Conservation (phyloP, 1,139 yeast genomes). For the Yamadazyma trypodendri region DNA sequence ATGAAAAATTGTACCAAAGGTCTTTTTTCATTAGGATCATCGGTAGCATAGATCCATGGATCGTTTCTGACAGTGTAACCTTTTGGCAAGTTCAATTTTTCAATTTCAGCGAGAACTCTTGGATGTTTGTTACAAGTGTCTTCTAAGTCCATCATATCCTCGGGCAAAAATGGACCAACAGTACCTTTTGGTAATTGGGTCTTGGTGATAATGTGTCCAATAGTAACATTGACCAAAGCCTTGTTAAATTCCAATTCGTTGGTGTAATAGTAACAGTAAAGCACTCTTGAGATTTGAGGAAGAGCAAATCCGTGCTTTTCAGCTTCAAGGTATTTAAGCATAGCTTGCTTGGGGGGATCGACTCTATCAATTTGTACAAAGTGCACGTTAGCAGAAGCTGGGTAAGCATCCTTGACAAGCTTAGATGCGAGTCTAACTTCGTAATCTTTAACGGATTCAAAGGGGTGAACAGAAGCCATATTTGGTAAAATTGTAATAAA, state of each 20-base stretch:
- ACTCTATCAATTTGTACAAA: conserved; percentile 70
- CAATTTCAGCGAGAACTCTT: conserved; percentile 57
- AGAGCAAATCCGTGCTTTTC: conserved; percentile 59
- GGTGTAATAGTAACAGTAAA: conserved; percentile 67
- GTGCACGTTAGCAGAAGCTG: conserved; percentile 53
- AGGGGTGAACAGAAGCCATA: conserved; percentile 43
- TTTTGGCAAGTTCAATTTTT: conserved; percentile 59
- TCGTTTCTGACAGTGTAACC: conserved; percentile 62
- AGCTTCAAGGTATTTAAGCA: conserved; percentile 68
- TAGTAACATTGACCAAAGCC: conserved; percentile 67
- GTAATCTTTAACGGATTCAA: conserved; percentile 65
- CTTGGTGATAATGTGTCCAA: conserved; percentile 62
- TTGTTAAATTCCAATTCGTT: conserved; percentile 60
- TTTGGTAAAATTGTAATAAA: not conserved
- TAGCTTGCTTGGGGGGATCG: conserved; percentile 80
- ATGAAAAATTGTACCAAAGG: conserved; percentile 73
- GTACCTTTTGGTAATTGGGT: conserved; percentile 58
- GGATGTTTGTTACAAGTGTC: conserved; percentile 55
- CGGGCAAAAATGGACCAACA: conserved; percentile 74
- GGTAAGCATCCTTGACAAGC: conserved; percentile 58
- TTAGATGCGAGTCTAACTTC: conserved; percentile 67
- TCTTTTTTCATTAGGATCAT: conserved; percentile 56
- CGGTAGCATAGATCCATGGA: conserved; percentile 91
- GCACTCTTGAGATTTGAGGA: conserved; percentile 63
- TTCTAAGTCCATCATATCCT: conserved; percentile 62